Evolutionary conservation across 495 filamentous ascomycete genomes (phyloP).

Genomic region (Lasiosphaeria miniovina): DNA sequence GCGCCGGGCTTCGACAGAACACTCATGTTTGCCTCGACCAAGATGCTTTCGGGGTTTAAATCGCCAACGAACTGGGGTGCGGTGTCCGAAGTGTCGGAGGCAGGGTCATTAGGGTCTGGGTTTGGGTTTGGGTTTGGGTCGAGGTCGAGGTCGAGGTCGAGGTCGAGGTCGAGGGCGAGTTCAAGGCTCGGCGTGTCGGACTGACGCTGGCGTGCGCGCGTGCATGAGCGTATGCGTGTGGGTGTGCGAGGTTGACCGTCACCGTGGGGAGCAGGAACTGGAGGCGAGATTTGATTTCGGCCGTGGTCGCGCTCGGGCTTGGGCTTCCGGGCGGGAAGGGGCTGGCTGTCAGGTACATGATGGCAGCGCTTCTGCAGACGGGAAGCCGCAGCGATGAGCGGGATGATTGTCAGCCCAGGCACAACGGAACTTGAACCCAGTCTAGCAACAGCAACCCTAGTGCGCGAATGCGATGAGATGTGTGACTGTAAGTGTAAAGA

Average conservation of each 20-base stretch:
- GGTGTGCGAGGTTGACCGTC: slow-evolving; percentile 2
- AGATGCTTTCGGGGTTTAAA: slow-evolving; percentile 51
- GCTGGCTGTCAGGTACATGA: slow-evolving; percentile 7
- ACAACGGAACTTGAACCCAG: too few relatives aligned
- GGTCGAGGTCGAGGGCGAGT: too few relatives aligned
- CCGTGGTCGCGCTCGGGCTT: too few relatives aligned
- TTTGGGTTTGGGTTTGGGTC: background rate
- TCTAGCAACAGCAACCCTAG: too few relatives aligned
- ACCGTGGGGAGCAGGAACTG: slow-evolving; percentile 23
- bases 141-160: background rate
- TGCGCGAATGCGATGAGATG: background rate
- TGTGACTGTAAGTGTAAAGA: background rate
- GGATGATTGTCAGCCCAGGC: background rate
- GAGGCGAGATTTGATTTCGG: too few relatives aligned
- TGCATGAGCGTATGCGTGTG: too few relatives aligned
- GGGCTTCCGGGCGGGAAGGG: too few relatives aligned
- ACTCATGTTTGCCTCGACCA: slow-evolving; percentile 44
- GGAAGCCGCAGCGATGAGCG: background rate
- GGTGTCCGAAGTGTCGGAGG: slow-evolving; percentile 4
- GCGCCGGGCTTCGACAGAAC: slow-evolving; percentile 36
- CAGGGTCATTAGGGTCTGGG: background rate
- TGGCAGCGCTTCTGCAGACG: slow-evolving; percentile 22
- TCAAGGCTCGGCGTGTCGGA: too few relatives aligned
- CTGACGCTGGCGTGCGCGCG: too few relatives aligned
- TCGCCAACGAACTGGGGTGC: slow-evolving; percentile 49